These are phyloP conservation scores for Sherardia arvensis DNA, from an alignment of 257 asterid species.

Conservation along the genomic window DNA sequence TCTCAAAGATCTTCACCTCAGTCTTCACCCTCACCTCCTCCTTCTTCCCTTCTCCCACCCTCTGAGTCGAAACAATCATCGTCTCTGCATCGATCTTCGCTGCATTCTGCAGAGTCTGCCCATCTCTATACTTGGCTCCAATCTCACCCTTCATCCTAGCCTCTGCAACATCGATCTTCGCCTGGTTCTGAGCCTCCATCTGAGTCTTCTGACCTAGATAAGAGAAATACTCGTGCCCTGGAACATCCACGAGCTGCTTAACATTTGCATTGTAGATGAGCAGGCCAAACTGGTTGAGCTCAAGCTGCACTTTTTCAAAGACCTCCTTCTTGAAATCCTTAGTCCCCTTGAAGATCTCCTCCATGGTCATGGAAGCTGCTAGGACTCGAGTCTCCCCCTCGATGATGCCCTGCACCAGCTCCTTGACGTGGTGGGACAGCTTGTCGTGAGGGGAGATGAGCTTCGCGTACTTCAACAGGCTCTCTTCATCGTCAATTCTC, in stretches of 20 bases:
- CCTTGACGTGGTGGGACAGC: constrained; percentile 46
- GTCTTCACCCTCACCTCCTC: constrained; percentile 43
- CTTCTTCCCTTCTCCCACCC: constrained; percentile 50
- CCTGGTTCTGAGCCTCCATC: constrained; percentile 68
- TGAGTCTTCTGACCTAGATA: constrained; percentile 59
- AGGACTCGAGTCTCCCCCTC: constrained; percentile 70
- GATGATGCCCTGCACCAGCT: constrained; percentile 58
- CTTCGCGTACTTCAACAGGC: constrained; percentile 49
- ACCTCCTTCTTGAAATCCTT: constrained; percentile 54
- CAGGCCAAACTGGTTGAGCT: constrained; percentile 52
- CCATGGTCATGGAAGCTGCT: constrained; percentile 75
- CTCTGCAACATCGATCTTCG: constrained; percentile 48
- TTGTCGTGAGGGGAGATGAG: constrained; percentile 58
- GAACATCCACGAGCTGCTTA: constrained; percentile 61
- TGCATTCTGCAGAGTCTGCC: constrained; percentile 46
- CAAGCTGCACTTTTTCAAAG: constrained; percentile 57
- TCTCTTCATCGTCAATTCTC: constrained; percentile 22
- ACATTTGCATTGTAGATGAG: constrained; percentile 62
- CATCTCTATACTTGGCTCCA: constrained; percentile 41
- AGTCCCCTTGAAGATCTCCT: constrained; percentile 46
- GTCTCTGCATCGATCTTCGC: constrained; percentile 65
- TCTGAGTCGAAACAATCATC: constrained; percentile 38
- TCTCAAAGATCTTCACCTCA: constrained; percentile 44
- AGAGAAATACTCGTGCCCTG: constrained; percentile 61
- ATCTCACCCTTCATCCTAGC: constrained; percentile 65